Base-by-base conservation (phyloP, 345 rosid genomes). In the Linum tenue region DNA sequence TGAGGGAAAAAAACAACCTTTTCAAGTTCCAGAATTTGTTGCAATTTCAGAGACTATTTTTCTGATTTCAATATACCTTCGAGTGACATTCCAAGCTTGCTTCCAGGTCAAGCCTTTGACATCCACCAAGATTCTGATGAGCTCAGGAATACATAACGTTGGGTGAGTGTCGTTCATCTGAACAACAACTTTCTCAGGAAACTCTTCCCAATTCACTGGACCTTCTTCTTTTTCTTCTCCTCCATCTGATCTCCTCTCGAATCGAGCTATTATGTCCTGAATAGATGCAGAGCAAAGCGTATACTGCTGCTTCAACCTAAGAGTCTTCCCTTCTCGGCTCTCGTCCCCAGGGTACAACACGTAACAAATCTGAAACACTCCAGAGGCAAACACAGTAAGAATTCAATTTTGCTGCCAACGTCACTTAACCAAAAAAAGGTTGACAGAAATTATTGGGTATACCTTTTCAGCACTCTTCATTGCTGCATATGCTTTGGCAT, bases 81-180 rank as follows among this genome's bases (percentile, higher is more conserved):
- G 63, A 64, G 87, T 79, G 65, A 83, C 72, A 65, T 75, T 55
- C 83, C 82, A 75, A 64, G 85, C 82, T 77, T 83, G 78, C 17
- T 71, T 73, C 83, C 85, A 79, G 40, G 71, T 75, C 79, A 81
- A 70, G 62, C 80, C 80, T 70, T 83, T 79, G 22, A 73, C 68
- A 71, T 83, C 85, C 60, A 77, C 70, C 64, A 79, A 35, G 43
- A 83, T 79, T 62, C 87, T 79, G 55, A 81, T 75, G 55, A 83
- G 77, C 64, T 81, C 82, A 0, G 78, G 83, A n/a, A 81, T 77
- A 73, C 82, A 81, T 51, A 81, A 77, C 31, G 82, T 79, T 38
- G 85, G 87, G 69, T 75, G 82, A 69, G 87, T 79, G 55, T 81
- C 87, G 53, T 83, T 81, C 87, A 83, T 77, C 66, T 81, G 85